A percentile compares a stretch with the other conserved stretches of the same genome.
These are phyloP conservation scores for Pulveroboletus sp. DNA, from an alignment of 768 basidiomycete genomes.

Conservation along the genomic window DNA sequence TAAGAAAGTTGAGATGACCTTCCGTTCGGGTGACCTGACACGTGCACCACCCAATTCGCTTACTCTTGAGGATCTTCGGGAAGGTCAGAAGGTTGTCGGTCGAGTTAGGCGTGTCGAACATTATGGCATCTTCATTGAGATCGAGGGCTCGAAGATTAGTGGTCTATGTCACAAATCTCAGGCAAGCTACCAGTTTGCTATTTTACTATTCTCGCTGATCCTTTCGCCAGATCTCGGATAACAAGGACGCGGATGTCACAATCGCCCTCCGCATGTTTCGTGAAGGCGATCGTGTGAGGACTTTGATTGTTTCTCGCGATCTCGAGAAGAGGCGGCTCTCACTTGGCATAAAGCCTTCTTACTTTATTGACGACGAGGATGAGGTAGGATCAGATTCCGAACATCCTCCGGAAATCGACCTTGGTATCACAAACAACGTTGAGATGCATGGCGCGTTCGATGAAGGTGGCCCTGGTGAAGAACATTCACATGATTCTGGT, in stretches of 20 bases:
- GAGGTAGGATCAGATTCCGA: slow-evolving; percentile 32
- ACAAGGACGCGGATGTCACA: slow-evolving; percentile 71
- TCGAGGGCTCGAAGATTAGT: slow-evolving; percentile 76
- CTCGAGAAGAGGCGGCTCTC: slow-evolving; percentile 78
- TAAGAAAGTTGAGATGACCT: slow-evolving; percentile 87
- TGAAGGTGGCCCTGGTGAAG: slow-evolving; percentile 13
- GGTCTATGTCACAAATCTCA: slow-evolving; percentile 95
- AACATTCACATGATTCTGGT: neutral
- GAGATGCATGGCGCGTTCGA: slow-evolving; percentile 23
- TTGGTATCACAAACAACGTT: slow-evolving; percentile 30
- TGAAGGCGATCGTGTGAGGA: slow-evolving; percentile 83
- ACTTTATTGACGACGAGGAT: slow-evolving; percentile 63
- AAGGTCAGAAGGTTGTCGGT: slow-evolving; percentile 79
- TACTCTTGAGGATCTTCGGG: slow-evolving; percentile 52
- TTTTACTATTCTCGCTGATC: neutral
- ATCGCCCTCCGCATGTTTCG: slow-evolving; percentile 78
- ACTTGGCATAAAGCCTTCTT: slow-evolving; percentile 80
- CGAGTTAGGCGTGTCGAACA: slow-evolving; percentile 76
- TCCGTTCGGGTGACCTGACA: slow-evolving; percentile 61
- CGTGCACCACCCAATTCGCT: slow-evolving; percentile 35
- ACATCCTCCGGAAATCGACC: slow-evolving; percentile 19
- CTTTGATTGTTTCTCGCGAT: slow-evolving; percentile 67
- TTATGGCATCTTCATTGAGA: slow-evolving; percentile 90
- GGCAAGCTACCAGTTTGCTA: slow-evolving; percentile 38
- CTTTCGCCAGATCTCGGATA: slow-evolving; percentile 72